These are phyloP conservation scores for Bjerkandera adusta DNA, from an alignment of 1,284 basidiomycete species.

Conservation along the genomic window DNA sequence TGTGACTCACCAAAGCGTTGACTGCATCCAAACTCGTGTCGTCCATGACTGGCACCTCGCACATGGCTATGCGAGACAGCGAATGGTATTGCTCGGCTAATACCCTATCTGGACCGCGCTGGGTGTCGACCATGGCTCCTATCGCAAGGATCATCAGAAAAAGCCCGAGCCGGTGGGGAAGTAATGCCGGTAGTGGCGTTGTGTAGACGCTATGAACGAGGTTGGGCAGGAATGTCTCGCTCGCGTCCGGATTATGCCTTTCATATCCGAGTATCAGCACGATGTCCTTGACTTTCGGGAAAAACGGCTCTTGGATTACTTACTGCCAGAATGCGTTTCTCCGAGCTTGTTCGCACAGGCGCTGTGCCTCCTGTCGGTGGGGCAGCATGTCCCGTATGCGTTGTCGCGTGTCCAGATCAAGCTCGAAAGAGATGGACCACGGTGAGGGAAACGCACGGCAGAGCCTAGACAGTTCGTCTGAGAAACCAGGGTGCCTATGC, in stretches of 20 bases:
- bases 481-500: constrained; percentile 37
- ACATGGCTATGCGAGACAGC: constrained; percentile 56
- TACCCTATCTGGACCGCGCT: constrained; percentile 45
- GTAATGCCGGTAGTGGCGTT: constrained; percentile 48
- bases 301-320: too few species aligned
- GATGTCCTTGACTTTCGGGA: constrained; percentile 16
- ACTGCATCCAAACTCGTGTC: constrained; percentile 66
- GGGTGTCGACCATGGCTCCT: constrained; percentile 60
- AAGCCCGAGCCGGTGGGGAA: constrained; percentile 58
- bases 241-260: constrained; percentile 66
- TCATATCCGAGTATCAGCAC: not conserved
- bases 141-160: constrained; percentile 64
- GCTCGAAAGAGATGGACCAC: constrained; percentile 45
- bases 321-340: constrained; percentile 71
- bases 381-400: constrained; percentile 60
- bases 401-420: constrained; percentile 47
- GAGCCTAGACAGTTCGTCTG: constrained; percentile 55
- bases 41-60: constrained; percentile 60
- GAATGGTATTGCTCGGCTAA: constrained; percentile 63
- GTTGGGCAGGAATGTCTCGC: constrained; percentile 63
- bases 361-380: constrained; percentile 48
- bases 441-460: constrained; percentile 64
- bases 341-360: constrained; percentile 57
- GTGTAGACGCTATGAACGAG: constrained; percentile 64
- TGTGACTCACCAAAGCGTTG: constrained; percentile 58